Percentiles rank a stretch among this genome's conserved stretches.
These are phyloP conservation scores for Cornus florida DNA, from an alignment of 148 eudicot species.

Conservation along the genomic window DNA sequence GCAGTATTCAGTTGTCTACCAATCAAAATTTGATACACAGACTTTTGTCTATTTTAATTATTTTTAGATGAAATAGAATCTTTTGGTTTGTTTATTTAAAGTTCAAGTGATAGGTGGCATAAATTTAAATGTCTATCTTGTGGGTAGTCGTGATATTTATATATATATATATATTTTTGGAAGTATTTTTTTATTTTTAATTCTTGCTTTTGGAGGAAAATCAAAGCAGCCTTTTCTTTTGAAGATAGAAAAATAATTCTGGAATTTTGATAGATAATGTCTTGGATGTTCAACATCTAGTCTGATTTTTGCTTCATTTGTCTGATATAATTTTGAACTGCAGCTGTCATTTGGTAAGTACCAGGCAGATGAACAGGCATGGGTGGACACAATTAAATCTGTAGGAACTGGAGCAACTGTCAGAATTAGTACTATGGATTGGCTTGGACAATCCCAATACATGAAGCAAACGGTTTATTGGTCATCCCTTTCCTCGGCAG, in stretches of 20 bases:
- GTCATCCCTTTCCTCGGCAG: constrained; percentile 83
- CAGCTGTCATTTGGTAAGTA: constrained; percentile 71
- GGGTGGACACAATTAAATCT: constrained; percentile 83
- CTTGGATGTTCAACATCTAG: not conserved
- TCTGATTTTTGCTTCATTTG: constrained; percentile 8
- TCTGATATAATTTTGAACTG: constrained; percentile 18
- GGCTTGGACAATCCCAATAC: constrained; percentile 92
- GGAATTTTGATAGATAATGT: not conserved
- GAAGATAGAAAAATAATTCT: not conserved
- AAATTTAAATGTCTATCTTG: too few species aligned
- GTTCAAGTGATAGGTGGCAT: not conserved
- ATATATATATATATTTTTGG: not conserved
- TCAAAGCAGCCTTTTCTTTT: not conserved
- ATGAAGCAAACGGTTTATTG: constrained; percentile 56
- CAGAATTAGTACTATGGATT: constrained; percentile 88
- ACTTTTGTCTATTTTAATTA: too few species aligned
- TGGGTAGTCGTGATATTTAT: not conserved
- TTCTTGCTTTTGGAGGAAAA: not conserved
- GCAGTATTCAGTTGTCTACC: not conserved
- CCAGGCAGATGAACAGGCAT: constrained; percentile 91
- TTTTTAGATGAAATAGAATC: not conserved
- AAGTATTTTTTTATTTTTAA: not conserved
- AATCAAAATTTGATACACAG: not conserved
- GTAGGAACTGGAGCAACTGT: constrained; percentile 61
- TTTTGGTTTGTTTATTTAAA: not conserved